Evolutionary conservation across 1,284 basidiomycete species (phyloP), one percentile per base, ranked within the genome.

Genomic region (Pholiota adiposa): DNA sequence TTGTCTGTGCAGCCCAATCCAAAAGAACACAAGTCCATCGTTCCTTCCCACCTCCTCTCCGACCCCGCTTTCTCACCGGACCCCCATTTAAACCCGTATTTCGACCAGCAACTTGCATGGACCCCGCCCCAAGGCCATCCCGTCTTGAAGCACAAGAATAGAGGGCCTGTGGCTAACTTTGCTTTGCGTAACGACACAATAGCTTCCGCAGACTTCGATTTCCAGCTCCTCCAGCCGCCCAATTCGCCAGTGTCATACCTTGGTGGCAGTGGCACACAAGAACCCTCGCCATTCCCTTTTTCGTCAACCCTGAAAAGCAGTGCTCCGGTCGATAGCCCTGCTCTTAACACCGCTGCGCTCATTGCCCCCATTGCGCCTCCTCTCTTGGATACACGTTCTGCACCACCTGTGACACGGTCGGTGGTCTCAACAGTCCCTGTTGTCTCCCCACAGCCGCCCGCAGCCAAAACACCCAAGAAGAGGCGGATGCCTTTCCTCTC

Each of bases 51-150:
- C 25, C 72, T 66, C 62, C 56, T 44, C 65, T 67, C 59, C 55
- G 84, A 86, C 66, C 84, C 83, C 38, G 84, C 84, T 0, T 86
- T 86, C 73, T 86, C 84, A 59, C 62, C 76, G 48, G 80, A 85
- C 72, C 84, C 84, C 16, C 73, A 73, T 58, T 65, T 74, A 3
- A 74, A 86, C 69, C 84, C 82, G 1, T 74, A 78, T 69, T 77
- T 76, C 58, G 66, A 66, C 63, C 68, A 69, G 59, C 63, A 70
- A 41, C 65, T 67, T 43, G 61, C 65, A 57, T 71, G 69, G 72
- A 56, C 59, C 27, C 65, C 67, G 46, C 69, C 67, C 52, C 66
- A 65, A 44, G 72, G 71, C 41, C 74, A 74, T 60, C 72, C 72
- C 11, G 53, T 58, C 46, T 56, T 72, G 46, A 70, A 67, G 51